Conservation (phyloP, 306 rosid species). For the Cucurbita argyrosperma region DNA sequence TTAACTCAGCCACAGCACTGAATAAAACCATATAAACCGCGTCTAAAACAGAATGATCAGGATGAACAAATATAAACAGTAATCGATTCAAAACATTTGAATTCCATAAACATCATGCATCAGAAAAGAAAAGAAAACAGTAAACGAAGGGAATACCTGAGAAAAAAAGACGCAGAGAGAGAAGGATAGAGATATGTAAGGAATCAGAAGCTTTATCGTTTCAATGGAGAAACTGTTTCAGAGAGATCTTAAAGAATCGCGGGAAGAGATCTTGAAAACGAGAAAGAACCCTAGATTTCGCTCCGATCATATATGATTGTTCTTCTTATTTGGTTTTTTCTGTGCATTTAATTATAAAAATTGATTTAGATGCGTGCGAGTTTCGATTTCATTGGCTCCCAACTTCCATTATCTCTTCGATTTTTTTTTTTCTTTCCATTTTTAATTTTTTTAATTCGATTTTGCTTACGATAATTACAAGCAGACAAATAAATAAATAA, state of each 20-base stretch:
- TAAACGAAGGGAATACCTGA: neutral
- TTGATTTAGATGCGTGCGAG: neutral
- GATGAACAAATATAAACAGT: neutral
- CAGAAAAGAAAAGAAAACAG: neutral
- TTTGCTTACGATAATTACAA: neutral
- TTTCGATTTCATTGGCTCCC: constrained; percentile 6
- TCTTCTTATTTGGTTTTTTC: neutral
- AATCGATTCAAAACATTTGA: neutral
- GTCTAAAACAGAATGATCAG: neutral
- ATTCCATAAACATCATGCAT: neutral
- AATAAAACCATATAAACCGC: neutral
- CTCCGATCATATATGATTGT: neutral
- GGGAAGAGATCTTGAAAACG: constrained; percentile 1
- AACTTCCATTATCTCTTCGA: neutral
- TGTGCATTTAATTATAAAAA: neutral
- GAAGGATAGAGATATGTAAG: neutral
- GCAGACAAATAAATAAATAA: neutral
- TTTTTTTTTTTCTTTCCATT: neutral
- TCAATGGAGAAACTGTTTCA: neutral
- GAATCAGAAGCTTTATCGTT: neutral
- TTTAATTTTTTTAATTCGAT: neutral
- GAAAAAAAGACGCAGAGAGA: neutral
- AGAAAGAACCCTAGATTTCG: constrained; percentile 8
- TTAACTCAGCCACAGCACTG: neutral
- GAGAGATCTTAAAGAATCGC: constrained; percentile 1